phyloP scores from a whole-genome alignment of 371 early-diverging fungal genomes.

The Actinomortierella ambigua region DNA sequence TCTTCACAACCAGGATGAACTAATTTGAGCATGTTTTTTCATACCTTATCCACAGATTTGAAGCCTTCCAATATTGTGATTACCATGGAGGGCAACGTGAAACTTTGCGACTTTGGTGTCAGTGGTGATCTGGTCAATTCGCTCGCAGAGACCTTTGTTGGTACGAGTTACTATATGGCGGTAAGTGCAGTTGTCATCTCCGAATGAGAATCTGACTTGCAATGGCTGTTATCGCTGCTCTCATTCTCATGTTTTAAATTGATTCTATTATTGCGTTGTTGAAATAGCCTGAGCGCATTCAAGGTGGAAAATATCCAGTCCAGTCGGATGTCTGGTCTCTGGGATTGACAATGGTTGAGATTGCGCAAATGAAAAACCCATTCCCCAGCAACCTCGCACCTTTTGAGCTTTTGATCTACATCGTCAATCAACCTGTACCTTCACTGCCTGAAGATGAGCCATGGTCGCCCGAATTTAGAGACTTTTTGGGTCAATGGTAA shows the following conservation, averaged over 20 bases:
- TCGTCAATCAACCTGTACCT: slow-evolving; percentile 89
- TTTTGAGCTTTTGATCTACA: slow-evolving; percentile 91
- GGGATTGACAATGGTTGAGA: slow-evolving; percentile 92
- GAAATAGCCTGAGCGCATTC: slow-evolving; percentile 94
- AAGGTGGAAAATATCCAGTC: slow-evolving; percentile 88
- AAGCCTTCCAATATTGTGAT: slow-evolving; percentile 93
- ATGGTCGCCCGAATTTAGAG: slow-evolving; percentile 74
- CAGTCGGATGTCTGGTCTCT: slow-evolving; percentile 96
- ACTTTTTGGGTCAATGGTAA: slow-evolving; percentile 80
- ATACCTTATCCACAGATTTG: slow-evolving; percentile 61
- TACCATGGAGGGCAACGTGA: slow-evolving; percentile 85
- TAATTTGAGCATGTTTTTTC: background rate
- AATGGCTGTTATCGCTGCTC: background rate
- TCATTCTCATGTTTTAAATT: background rate
- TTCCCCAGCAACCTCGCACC: slow-evolving; percentile 80
- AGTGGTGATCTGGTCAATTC: slow-evolving; percentile 89
- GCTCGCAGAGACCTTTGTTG: slow-evolving; percentile 93
- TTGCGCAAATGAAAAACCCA: slow-evolving; percentile 90
- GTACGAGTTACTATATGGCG: slow-evolving; percentile 96
- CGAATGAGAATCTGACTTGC: background rate
- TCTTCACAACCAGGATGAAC: background rate
- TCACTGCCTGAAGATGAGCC: slow-evolving; percentile 68
- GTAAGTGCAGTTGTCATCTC: slow-evolving; percentile 55
- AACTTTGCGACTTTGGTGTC: slow-evolving; percentile 96
- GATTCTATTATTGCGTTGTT: background rate